Base-by-base conservation (phyloP, 805 yeast species). In the Saturnispora quitensis region DNA sequence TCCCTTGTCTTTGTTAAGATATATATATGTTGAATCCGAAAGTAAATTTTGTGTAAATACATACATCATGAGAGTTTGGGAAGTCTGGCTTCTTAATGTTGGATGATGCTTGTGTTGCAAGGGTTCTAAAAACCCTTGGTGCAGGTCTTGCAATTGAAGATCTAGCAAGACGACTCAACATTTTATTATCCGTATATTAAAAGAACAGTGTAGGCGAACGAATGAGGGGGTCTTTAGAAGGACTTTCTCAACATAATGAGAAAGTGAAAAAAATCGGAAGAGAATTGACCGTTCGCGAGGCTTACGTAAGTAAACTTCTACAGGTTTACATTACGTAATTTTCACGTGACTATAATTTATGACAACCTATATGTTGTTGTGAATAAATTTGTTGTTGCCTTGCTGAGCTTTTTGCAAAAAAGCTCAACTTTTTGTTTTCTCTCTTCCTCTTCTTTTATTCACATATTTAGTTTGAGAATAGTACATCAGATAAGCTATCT, bases 41-140 rank as follows among this genome's bases (percentile, higher is more conserved):
- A 17, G 13, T 8, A 25, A 25, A 9, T 6, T 38, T 38, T 38
- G 5, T 38, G 42, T 12, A 12, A 31, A 9, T 36, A 48, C 51
- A 43, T 48, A 48, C 48, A 50, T 50, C 52, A 44, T 35, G 40
- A 28, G 45, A 47, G 36, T 50, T 44, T 24, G 47, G 36, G 17
- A 50, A 24, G 31, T 50, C 52, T 28, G 52, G 47, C n/a, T 33
- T 43, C n/a, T 38, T 28, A 17, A 45, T 35, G 28, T 53, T 51
- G 25, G 60, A 36, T 31, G 34, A 31, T 44, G 63, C 52, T 40
- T 59, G 61, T 8, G 70, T 63, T 34, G 73, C 71, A 59, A 68
- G 52, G 12, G 53, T 20, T 53, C 58, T 55, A 3, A 42, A 47
- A 27, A 51, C 27, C 9, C 40, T 25, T 27, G 53, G 53, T 10